Conservation (phyloP, 371 early-diverging fungal genomes). For the Mortierella sp. region DNA sequence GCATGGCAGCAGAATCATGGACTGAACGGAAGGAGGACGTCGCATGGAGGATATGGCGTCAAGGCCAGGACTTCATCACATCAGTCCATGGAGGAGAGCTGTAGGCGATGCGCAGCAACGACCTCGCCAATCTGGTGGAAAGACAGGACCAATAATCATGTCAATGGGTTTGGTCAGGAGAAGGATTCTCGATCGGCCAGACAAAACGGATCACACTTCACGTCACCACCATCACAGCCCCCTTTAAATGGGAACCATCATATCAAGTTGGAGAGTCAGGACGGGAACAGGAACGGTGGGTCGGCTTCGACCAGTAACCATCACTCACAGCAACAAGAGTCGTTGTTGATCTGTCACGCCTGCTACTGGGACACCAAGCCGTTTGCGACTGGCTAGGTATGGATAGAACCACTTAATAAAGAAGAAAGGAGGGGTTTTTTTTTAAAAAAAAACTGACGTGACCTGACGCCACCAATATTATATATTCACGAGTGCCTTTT, state of each 20-base stretch:
- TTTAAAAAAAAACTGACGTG: neutral
- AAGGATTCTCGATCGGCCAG: no score
- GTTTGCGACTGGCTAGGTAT: neutral
- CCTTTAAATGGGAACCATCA: neutral
- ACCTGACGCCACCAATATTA: neutral
- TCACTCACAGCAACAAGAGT: neutral
- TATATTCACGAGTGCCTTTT: no score
- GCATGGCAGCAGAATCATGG: slow-evolving; percentile 19
- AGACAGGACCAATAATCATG: neutral
- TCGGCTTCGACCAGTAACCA: neutral
- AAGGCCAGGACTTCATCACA: slow-evolving; percentile 18
- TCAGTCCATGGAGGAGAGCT: slow-evolving; percentile 25
- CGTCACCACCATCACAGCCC: neutral
- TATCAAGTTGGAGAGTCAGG: slow-evolving; percentile 11
- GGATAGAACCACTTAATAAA: neutral
- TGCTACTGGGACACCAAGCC: slow-evolving; percentile 8
- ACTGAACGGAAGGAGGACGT: slow-evolving; percentile 17
- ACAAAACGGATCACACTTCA: neutral
- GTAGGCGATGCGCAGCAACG: slow-evolving; percentile 51
- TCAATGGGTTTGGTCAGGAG: no score
- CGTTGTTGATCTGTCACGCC: slow-evolving; percentile 6
- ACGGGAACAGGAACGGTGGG: neutral
- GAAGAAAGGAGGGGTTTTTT: neutral
- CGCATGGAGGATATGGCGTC: slow-evolving; percentile 23
- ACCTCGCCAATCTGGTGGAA: slow-evolving; percentile 64